Percentiles rank a stretch among this genome's conserved stretches.
phyloP scores from a whole-genome alignment of 2,329 filamentous ascomycete genomes.

The Scleromitrula shiraiana region DNA sequence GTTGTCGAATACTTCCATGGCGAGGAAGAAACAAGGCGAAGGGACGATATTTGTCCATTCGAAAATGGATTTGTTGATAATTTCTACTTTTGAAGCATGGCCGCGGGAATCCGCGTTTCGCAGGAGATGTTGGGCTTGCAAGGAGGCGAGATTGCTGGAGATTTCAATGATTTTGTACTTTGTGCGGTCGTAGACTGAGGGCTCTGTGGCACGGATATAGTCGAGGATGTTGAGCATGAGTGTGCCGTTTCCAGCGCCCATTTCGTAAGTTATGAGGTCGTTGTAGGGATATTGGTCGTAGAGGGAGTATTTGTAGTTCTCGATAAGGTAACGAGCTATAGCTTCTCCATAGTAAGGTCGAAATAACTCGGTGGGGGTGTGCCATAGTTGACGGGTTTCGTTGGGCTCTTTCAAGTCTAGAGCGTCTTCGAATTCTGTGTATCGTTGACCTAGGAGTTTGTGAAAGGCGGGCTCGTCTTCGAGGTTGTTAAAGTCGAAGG shows the following conservation, averaged over 20 bases:
- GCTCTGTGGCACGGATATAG: conserved; percentile 83
- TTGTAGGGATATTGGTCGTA: conserved; percentile 90
- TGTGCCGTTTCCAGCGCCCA: conserved; percentile 94
- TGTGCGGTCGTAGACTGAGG: conserved; percentile 87
- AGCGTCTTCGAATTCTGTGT: conserved; percentile 81
- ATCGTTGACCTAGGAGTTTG: conserved; percentile 64
- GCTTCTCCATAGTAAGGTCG: conserved; percentile 94
- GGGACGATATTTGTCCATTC: conserved; percentile 87
- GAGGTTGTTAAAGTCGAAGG: conserved; percentile 79
- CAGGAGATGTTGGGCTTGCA: conserved; percentile 67
- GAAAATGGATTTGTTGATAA: conserved; percentile 91
- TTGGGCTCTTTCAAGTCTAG: conserved; percentile 63
- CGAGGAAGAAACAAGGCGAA: conserved; percentile 92
- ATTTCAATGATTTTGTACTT: conserved; percentile 97
- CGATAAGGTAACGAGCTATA: conserved; percentile 89
- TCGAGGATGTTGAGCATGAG: conserved; percentile 98
- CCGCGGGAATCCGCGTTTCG: conserved; percentile 60
- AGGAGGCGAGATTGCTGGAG: conserved; percentile 66
- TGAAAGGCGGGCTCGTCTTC: conserved; percentile 83
- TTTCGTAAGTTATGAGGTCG: conserved; percentile 96
- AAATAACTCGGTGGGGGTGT: conserved; percentile 96
- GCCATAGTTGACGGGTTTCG: conserved; percentile 86
- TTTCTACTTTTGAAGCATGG: conserved; percentile 80
- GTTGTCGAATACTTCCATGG: conserved; percentile 97
- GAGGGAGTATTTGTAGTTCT: conserved; percentile 95